Evolutionary conservation across 129 eudicot genomes (phyloP), one percentile per base, ranked within the genome.

Genomic region (Sambucus nigra): DNA sequence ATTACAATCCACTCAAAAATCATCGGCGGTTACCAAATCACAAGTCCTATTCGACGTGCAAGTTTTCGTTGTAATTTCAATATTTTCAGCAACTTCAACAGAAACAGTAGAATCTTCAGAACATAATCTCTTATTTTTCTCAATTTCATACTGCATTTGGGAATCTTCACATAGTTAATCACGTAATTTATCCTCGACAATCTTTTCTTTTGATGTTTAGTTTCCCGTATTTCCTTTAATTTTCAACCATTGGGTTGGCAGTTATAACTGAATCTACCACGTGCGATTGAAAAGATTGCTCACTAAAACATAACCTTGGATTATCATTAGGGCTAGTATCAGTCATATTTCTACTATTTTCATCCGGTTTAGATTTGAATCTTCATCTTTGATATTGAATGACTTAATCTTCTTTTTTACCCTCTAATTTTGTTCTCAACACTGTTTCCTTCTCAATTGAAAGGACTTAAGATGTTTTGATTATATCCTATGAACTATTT

Each of bases 311-410:
- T 4, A 10, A 5, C 29, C 29, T 46, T 42, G 18, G 57, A 16
- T 52, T 44, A 27, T 57, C 60, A 53, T 28, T 5, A 8, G 14
- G 28, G 47, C 18, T 47, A 44, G 10, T 47, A 8, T 25, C 64
- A 51, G 53, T 14, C 13, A 4, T 19, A 15, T 24, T 53, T 49
- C 9, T 27, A 16, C 28, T 51, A 21, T 61, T 53, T 12, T 54
- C 44, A 38, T 45, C 26, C 2, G 35, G 40, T 70, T 73, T 80
- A 51, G 68, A 63, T 73, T 66, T 89, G 53, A 65, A 78, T 35
- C 38, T 72, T 68, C 63, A 77, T 53, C 97, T 81, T 13, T 71
- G 76, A 69, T 89, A 89, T 51, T 84, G 97, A 61, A 81, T 70
- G 39, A 71, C 57, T 40, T 69, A 39, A 47, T 57, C 68, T 49